Evolutionary conservation across 768 basidiomycete genomes (phyloP), one percentile per base, ranked within the genome.

Genomic region (Trametes cingulata): DNA sequence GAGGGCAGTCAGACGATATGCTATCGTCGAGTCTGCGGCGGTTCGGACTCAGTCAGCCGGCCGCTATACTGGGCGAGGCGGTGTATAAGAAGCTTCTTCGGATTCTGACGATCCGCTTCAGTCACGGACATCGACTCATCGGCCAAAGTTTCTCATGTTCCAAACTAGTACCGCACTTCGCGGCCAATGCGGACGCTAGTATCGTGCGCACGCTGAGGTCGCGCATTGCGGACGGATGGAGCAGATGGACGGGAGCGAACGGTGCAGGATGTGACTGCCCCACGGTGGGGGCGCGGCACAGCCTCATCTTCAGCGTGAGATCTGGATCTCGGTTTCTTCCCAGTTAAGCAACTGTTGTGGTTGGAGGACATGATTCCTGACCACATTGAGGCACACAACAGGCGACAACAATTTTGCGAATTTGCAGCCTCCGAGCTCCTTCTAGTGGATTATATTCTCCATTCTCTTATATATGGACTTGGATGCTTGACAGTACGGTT

Each of bases 41-140:
- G 39, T 19, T 20, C 19, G 45, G 33, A 33, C 29, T 33, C 29
- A 33, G 29, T 33, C 29, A 33, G 29, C 29, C n/a, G 35, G 45
- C 43, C 57, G 57, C n/a, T n/a, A n/a, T n/a, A 6, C 45, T 47
- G 15, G 6, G 20, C 51, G 52, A 53, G 58, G 58, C 58, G n/a
- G 58, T 60, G 58, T 60, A 52, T 41, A 41, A 51, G 48, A 51
- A 41, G 42, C 51, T 60, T 52, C 58, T 14, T 52, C 24, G 50
- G 52, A 20, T 52, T 60, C 51, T 52, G 45, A 48, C 58, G 51
- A 60, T 60, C 58, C 58, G 37, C 13, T 53, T 22, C 35, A 56
- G 55, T 40, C 57, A 45, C 41, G 19, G 24, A 51, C 43, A 17
- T 22, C 24, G 33, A 51, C 49, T 46, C 22, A 25, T 27, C 37